Evolutionary conservation across 2,329 filamentous ascomycete genomes (phyloP).

Genomic region (Metarhizium humberi): DNA sequence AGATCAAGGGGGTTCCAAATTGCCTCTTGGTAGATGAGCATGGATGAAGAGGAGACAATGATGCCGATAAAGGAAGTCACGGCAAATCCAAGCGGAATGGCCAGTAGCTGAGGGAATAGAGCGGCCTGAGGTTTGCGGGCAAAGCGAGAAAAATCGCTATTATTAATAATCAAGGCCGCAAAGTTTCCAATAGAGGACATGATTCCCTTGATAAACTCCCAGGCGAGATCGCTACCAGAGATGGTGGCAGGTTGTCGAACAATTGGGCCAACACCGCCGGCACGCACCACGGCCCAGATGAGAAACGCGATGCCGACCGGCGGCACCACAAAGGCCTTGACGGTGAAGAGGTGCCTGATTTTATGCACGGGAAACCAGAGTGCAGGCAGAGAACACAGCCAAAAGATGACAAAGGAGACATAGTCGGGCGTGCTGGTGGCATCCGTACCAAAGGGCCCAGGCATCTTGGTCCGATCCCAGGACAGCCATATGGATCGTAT

Average conservation of each 20-base stretch:
- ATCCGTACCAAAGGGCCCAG: slow-evolving; percentile 53
- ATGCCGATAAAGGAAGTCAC: slow-evolving; percentile 81
- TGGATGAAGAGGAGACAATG: slow-evolving; percentile 64
- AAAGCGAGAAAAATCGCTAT: slow-evolving; percentile 80
- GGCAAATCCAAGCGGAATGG: slow-evolving; percentile 63
- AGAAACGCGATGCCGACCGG: slow-evolving; percentile 77
- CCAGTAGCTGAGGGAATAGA: slow-evolving; percentile 69
- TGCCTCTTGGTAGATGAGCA: slow-evolving; percentile 54
- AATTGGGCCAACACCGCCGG: slow-evolving; percentile 76
- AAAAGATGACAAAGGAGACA: slow-evolving; percentile 80
- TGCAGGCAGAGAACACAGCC: slow-evolving; percentile 69
- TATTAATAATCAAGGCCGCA: slow-evolving; percentile 73
- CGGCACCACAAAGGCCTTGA: slow-evolving; percentile 79
- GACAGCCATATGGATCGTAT: slow-evolving; percentile 74
- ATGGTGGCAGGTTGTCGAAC: slow-evolving; percentile 56
- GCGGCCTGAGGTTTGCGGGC: slow-evolving; percentile 67
- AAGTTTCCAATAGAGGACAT: slow-evolving; percentile 91
- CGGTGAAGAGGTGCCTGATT: slow-evolving; percentile 82
- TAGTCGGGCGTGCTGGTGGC: slow-evolving; percentile 69
- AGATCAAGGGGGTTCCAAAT: slow-evolving; percentile 68
- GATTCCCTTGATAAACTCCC: slow-evolving; percentile 76
- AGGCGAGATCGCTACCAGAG: slow-evolving; percentile 61
- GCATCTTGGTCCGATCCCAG: slow-evolving; percentile 51
- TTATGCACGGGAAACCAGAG: slow-evolving; percentile 87
- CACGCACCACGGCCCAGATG: slow-evolving; percentile 75